Evolutionary conservation across 2,329 filamentous ascomycete species (phyloP).

Genomic region (Calonectria honghensis): DNA sequence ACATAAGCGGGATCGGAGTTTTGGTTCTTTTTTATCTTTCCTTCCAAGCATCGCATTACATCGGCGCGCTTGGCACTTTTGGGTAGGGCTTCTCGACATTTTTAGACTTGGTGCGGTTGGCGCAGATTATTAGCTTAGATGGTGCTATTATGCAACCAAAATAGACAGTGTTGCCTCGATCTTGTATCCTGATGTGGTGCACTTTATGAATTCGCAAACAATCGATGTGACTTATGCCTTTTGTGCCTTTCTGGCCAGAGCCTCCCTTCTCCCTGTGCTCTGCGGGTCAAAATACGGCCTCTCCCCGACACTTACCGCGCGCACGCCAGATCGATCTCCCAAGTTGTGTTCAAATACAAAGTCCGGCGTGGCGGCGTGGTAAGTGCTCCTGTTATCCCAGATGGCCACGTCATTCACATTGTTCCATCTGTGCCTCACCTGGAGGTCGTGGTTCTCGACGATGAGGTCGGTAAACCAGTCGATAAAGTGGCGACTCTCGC

Average conservation of each 20-base stretch:
- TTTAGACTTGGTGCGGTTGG: constrained; percentile 4
- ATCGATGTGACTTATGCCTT: background rate
- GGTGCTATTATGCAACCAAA: background rate
- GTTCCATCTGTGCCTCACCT: constrained; percentile 67
- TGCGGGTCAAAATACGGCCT: constrained; percentile 71
- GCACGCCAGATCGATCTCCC: background rate
- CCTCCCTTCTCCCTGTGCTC: constrained; percentile 52
- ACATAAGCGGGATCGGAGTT: constrained; percentile 7
- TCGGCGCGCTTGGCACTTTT: background rate
- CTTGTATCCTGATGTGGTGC: background rate
- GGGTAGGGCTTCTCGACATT: constrained; percentile 5
- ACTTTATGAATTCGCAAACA: background rate
- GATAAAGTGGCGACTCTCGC: constrained; percentile 67
- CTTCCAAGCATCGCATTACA: background rate
- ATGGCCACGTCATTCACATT: constrained; percentile 69
- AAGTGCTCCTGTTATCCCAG: constrained; percentile 74
- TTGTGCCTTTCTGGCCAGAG: background rate
- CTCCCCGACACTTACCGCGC: constrained; percentile 52
- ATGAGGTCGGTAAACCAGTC: constrained; percentile 70
- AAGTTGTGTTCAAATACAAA: constrained; percentile 43
- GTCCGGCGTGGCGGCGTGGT: constrained; percentile 72
- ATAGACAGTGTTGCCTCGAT: constrained; percentile 1
- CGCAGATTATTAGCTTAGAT: constrained; percentile 5
- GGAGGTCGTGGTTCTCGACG: constrained; percentile 73
- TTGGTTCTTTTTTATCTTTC: background rate